These are phyloP conservation scores for Alternaria sp. DNA, from an alignment of 2,329 filamentous ascomycete genomes.

Conservation along the genomic window DNA sequence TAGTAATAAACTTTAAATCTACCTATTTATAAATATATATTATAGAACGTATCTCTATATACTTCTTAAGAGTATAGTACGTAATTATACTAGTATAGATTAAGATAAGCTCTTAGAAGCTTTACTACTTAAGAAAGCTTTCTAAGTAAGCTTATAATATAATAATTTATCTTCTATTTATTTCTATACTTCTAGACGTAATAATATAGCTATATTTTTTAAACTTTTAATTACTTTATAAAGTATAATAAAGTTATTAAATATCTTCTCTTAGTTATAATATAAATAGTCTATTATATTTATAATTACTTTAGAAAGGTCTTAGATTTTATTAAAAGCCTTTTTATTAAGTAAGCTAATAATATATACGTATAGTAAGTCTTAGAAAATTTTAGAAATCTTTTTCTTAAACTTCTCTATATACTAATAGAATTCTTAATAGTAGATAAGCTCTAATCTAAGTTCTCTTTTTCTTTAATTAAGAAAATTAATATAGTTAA, in stretches of 20 bases:
- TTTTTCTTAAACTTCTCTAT: slow-evolving; percentile 15
- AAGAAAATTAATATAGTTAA: slow-evolving; percentile 14
- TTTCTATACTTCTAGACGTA: too few species aligned
- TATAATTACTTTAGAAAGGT: slow-evolving; percentile 7
- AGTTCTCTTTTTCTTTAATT: slow-evolving; percentile 15
- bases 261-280: slow-evolving; percentile 6
- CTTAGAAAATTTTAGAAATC: slow-evolving; percentile 6
- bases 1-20: slow-evolving; percentile 1
- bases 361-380: slow-evolving; percentile 20
- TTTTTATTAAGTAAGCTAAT: slow-evolving; percentile 10
- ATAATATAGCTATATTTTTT: slow-evolving; percentile 3
- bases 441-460: slow-evolving; percentile 18
- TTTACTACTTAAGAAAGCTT: too few species aligned
- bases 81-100: too few species aligned
- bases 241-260: slow-evolving; percentile 16
- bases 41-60: too few species aligned
- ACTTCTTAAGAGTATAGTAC: too few species aligned
- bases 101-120: too few species aligned
- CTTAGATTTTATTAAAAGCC: slow-evolving; percentile 12
- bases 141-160: too few species aligned
- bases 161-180: too few species aligned
- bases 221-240: slow-evolving; percentile 10
- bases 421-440: slow-evolving; percentile 15
- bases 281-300: slow-evolving; percentile 8
- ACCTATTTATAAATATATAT: slow-evolving; percentile 3